Percentiles rank a stretch among this genome's conserved stretches.
phyloP scores from a whole-genome alignment of 139 green algal genomes.

The Coelastrella sp. region DNA sequence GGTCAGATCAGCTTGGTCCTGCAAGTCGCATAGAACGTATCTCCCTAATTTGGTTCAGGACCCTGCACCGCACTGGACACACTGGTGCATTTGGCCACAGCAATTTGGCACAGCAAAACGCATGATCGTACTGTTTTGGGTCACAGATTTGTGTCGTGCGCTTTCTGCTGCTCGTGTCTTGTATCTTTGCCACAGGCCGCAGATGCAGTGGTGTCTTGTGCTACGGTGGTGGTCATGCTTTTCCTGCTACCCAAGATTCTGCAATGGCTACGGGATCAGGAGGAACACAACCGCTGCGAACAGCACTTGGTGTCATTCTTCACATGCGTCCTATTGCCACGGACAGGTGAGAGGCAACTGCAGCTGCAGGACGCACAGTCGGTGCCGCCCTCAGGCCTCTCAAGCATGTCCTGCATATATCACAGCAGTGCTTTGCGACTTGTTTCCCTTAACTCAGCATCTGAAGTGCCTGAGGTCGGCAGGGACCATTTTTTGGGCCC shows the following conservation, averaged over 20 bases:
- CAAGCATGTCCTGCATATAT: no score
- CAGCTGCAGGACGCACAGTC: not conserved
- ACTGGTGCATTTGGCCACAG: no score
- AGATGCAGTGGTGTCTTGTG: not conserved
- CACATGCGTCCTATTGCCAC: not conserved
- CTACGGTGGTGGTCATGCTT: not conserved
- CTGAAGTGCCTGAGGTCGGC: no score
- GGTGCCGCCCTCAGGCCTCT: no score
- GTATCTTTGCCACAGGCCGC: not conserved
- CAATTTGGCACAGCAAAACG: not conserved
- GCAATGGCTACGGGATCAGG: not conserved
- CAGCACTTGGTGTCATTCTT: not conserved
- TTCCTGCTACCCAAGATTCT: not conserved
- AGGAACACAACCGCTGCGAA: conserved; percentile 3
- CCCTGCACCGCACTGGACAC: not conserved
- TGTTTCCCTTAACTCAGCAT: no score
- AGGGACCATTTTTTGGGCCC: no score
- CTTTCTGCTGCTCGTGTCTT: not conserved
- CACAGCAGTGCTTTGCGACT: no score
- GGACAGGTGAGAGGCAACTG: not conserved
- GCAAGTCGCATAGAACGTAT: no score
- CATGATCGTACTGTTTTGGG: no score
- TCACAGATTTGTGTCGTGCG: not conserved
- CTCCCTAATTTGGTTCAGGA: not conserved
- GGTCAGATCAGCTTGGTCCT: no score